Evolutionary conservation across 192 early-diverging fungal species (phyloP), one percentile per base, ranked within the genome.

Genomic region (Gamsiella multidivaricata): DNA sequence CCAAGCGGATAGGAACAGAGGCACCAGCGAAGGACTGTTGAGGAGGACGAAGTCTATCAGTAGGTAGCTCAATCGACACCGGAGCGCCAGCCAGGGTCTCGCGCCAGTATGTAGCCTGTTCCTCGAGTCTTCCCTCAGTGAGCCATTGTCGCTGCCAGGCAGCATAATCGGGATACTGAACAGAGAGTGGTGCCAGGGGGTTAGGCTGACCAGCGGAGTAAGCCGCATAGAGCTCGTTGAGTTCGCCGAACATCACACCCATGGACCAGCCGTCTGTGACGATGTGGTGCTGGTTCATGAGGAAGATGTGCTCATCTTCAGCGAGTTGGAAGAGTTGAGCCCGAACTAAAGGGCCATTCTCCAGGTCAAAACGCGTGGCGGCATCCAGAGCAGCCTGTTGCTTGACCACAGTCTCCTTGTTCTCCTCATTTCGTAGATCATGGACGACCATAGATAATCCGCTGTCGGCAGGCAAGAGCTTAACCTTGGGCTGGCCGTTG

Each of bases 91-190:
- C n/a, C n/a, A n/a, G n/a, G n/a, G n/a, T n/a, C n/a, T n/a, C n/a
- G n/a, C n/a, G n/a, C n/a, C n/a, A n/a, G n/a, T n/a, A n/a, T n/a
- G n/a, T n/a, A n/a, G n/a, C n/a, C n/a, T n/a, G n/a, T n/a, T n/a
- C n/a, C n/a, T n/a, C n/a, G n/a, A n/a, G n/a, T n/a, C n/a, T n/a
- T n/a, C n/a, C n/a, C 2, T 33, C 54, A 15, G 54, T 34, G 33
- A 55, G 54, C 54, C 54, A 55, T 12, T 32, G 2, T 12, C 10
- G 10, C 22, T 55, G 54, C 54, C 54, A 55, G 11, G 54, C 54
- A 34, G 54, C 54, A 36, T 55, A 55, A 36, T 55, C 54, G 3
- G 54, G 54, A 36, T 55, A 55, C 54, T 55, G 54, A 32, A 55
- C 36, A 4, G 10, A 14, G 15, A 55, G 22, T 25, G 54, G 54